Percentiles rank a stretch among this genome's conserved stretches.
Evolutionary conservation across 2,329 filamentous ascomycete genomes (phyloP).

Genomic region (Tricladium varicosporioides): DNA sequence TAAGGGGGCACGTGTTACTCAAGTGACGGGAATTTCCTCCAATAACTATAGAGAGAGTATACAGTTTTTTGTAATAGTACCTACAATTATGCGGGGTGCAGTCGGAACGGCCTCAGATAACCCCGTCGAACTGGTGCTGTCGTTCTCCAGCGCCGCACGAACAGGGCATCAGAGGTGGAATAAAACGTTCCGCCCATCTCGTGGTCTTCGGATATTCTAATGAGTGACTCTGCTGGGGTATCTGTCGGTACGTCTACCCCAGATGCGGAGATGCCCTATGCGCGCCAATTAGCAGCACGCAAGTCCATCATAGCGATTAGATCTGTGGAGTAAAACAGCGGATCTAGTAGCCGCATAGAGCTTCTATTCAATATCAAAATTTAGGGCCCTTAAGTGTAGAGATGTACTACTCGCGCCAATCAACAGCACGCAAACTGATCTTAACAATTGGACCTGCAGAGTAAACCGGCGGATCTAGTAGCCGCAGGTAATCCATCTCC

Average conservation of each 20-base stretch:
- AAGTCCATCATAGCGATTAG: neutral
- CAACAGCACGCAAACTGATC: no score
- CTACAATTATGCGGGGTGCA: neutral
- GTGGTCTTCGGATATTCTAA: neutral
- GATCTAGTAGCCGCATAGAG: conserved; percentile 1
- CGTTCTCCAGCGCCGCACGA: neutral
- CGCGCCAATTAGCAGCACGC: conserved; percentile 9
- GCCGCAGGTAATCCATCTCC: no score
- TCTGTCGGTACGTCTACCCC: conserved; percentile 2
- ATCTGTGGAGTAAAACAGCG: conserved; percentile 7
- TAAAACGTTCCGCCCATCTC: conserved; percentile 6
- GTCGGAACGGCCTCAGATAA: conserved; percentile 4
- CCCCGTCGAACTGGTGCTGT: conserved; percentile 7
- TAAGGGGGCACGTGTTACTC: neutral
- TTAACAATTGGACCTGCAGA: no score
- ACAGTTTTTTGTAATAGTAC: neutral
- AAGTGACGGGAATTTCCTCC: conserved; percentile 15
- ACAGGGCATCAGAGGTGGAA: conserved; percentile 12
- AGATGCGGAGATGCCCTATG: conserved; percentile 5
- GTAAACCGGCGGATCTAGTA: no score
- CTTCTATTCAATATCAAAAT: neutral
- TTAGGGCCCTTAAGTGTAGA: no score
- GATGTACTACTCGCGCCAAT: no score
- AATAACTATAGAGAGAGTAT: conserved; percentile 17
- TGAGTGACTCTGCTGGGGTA: conserved; percentile 2